A percentile compares a stretch with the other conserved stretches of the same genome.
Evolutionary conservation across 257 asterid genomes (phyloP).

Genomic region (Prunella vulgaris): DNA sequence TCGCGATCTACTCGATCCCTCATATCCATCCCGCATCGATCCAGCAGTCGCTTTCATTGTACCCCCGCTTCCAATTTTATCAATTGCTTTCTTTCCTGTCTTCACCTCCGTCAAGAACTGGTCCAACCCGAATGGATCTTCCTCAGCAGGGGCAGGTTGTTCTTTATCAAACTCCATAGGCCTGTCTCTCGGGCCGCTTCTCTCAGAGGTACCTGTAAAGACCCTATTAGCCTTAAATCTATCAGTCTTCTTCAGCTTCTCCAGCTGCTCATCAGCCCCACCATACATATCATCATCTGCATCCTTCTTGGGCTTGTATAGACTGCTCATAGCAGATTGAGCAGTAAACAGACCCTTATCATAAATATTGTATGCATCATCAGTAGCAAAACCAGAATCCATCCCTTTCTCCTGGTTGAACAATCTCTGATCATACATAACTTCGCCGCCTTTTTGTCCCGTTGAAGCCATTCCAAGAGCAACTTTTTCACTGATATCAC

Average conservation of each 20-base stretch:
- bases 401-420: constrained; percentile 92
- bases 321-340: constrained; percentile 66
- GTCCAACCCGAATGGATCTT: constrained; percentile 90
- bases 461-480: constrained; percentile 86
- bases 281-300: constrained; percentile 79
- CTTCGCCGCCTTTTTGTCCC: constrained; percentile 64
- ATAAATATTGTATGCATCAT: constrained; percentile 70
- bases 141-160: constrained; percentile 41
- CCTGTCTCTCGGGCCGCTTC: constrained; percentile 61
- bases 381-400: constrained; percentile 85
- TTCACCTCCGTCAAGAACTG: constrained; percentile 87
- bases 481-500: constrained; percentile 82
- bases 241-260: constrained; percentile 80
- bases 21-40: constrained; percentile 47
- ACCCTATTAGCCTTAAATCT: constrained; percentile 74
- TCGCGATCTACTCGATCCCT: constrained; percentile 40
- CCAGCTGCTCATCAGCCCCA: constrained; percentile 82
- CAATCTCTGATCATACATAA: constrained; percentile 78
- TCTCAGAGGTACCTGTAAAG: constrained; percentile 72
- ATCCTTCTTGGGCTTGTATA: constrained; percentile 80
- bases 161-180: constrained; percentile 82
- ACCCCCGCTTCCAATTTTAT: constrained; percentile 65
- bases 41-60: constrained; percentile 54
- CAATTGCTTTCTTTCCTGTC: constrained; percentile 81
- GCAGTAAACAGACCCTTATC: constrained; percentile 76